Percentiles rank a stretch among this genome's conserved stretches.
phyloP scores from a whole-genome alignment of 805 yeast species.

The Metschnikowia cubensis region DNA sequence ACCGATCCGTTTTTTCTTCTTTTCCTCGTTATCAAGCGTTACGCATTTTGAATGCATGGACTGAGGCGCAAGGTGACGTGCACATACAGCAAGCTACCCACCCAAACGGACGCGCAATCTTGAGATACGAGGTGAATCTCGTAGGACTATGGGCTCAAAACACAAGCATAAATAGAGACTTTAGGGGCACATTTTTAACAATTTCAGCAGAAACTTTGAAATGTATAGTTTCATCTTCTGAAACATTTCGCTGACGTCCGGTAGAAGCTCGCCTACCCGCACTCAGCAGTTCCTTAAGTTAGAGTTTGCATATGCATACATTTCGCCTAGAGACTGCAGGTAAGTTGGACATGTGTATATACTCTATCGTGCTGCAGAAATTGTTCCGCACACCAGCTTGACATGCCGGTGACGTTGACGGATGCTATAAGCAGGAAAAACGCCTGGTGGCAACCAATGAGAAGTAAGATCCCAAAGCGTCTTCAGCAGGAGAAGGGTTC shows the following conservation, averaged over 20 bases:
- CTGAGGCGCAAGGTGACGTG: not conserved
- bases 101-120: not conserved
- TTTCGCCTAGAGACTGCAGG: not conserved
- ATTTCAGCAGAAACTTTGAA: no score
- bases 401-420: not conserved
- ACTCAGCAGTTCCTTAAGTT: not conserved
- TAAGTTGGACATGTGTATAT: not conserved
- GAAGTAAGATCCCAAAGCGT: not conserved
- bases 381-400: not conserved
- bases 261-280: not conserved
- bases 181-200: no score
- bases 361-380: not conserved
- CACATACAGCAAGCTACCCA: not conserved
- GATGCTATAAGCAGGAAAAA: not conserved
- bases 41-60: not conserved
- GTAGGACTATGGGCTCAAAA: no score
- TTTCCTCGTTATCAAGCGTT: no score
- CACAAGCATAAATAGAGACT: no score
- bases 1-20: not conserved
- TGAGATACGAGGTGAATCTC: not conserved
- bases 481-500: not conserved
- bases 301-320: not conserved
- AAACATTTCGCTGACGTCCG: no score
- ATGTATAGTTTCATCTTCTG: no score
- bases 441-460: not conserved